A percentile compares a stretch with the other conserved stretches of the same genome.
These are phyloP conservation scores for Kwoniella dejecticola DNA, from an alignment of 768 basidiomycete species.

Conservation along the genomic window DNA sequence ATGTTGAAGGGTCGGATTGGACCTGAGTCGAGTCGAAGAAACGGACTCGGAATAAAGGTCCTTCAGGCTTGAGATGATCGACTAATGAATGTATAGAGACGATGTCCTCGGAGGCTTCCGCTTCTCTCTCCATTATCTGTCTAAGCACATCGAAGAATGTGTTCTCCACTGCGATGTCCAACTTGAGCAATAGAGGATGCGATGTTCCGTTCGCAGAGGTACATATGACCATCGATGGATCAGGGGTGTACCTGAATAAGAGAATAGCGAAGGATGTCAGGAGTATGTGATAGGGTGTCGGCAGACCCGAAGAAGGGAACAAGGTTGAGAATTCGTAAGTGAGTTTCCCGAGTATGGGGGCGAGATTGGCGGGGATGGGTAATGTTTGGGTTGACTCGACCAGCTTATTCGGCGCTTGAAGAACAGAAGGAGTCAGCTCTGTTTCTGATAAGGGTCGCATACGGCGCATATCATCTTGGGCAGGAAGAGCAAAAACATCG, in stretches of 20 bases:
- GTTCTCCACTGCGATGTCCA: slow-evolving; percentile 79
- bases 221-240: slow-evolving; percentile 88
- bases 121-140: slow-evolving; percentile 79
- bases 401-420: slow-evolving; percentile 65
- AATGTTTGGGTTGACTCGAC: slow-evolving; percentile 80
- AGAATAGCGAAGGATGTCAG: slow-evolving; percentile 89
- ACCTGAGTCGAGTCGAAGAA: slow-evolving; percentile 73
- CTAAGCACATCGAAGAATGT: slow-evolving; percentile 86
- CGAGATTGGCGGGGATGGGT: slow-evolving; percentile 68
- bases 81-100: slow-evolving; percentile 79
- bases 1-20: slow-evolving; percentile 59
- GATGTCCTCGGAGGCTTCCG: slow-evolving; percentile 76
- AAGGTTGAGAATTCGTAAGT: slow-evolving; percentile 60
- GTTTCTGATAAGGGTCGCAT: too few species aligned
- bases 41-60: slow-evolving; percentile 80
- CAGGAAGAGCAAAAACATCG: too few species aligned
- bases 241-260: slow-evolving; percentile 91
- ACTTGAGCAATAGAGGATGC: slow-evolving; percentile 77
- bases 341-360: slow-evolving; percentile 77
- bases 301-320: slow-evolving; percentile 33
- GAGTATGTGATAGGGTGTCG: slow-evolving; percentile 87
- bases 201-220: slow-evolving; percentile 69
- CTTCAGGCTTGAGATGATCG: slow-evolving; percentile 61
- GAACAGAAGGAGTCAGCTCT: background rate
- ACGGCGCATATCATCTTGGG: too few species aligned